Conservation (phyloP, 371 early-diverging fungal species). For the Zopfochytrium polystomum region DNA sequence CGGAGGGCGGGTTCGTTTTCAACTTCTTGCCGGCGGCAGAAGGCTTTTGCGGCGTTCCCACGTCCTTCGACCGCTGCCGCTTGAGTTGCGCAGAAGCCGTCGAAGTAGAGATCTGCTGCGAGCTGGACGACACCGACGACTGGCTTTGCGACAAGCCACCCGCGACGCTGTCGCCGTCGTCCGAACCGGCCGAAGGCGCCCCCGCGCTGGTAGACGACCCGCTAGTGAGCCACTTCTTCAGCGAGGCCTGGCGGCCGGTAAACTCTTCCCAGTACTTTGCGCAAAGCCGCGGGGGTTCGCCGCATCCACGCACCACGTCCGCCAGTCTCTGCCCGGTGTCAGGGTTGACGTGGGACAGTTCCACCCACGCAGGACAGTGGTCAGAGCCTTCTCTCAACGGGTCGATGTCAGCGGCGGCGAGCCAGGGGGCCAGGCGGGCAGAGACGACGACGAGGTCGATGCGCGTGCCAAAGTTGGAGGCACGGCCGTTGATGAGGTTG, state of each 20-base stretch:
- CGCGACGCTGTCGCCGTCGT: conserved; percentile 11
- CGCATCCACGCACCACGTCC: conserved; percentile 6
- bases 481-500: conserved; percentile 67
- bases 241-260: conserved; percentile 55
- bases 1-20: no score
- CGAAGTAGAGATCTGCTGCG: not conserved
- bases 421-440: conserved; percentile 52
- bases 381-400: conserved; percentile 77
- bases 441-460: conserved; percentile 80
- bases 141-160: not conserved
- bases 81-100: not conserved
- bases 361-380: conserved; percentile 79
- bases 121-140: not conserved
- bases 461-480: conserved; percentile 54
- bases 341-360: conserved; percentile 47
- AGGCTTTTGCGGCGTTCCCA: not conserved
- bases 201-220: conserved; percentile 3
- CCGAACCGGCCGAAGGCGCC: not conserved
- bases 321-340: conserved; percentile 13
- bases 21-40: not conserved
- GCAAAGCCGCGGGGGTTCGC: conserved; percentile 52
- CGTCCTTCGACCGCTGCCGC: not conserved
- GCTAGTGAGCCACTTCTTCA: conserved; percentile 47
- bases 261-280: conserved; percentile 63
- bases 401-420: conserved; percentile 58